Base-by-base conservation (phyloP, 805 yeast genomes). In the Tetrapisispora fleetii region DNA sequence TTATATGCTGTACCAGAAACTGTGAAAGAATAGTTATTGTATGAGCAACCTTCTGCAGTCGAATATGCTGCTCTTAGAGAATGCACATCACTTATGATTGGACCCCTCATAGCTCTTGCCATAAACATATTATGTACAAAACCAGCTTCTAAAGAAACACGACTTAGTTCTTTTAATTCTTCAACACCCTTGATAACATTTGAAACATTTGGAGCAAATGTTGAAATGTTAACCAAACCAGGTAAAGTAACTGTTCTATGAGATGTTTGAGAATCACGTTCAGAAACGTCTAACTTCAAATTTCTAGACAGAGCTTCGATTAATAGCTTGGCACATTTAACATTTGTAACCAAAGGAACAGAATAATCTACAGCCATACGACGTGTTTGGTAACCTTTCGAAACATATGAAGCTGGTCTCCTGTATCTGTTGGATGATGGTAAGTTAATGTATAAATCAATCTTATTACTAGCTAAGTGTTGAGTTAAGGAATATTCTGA, bases 291-390 rank as follows among this genome's bases (percentile, higher is more conserved):
- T 56, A 89, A 72, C n/a, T 73, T 52, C 54, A 69, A 55, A 61
- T 80, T 72, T 73, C 93, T 77, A 37, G 91, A 77, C 55, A 89
- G 68, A n/a, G 99, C 98, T 73, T 93, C 98, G 56, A 93, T 82
- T 69, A 93, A 76, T 57, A 93, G 75, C 72, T 93, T 93, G 53
- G 99, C 99, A 75, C 90, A 83, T 72, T 93, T 93, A 57, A 93
- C 98, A 65, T 93, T 93, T 55, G 99, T 93, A 45, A 93, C 96
- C 67, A 93, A 77, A 46, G 99, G 99, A 65, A 93, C 89, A 46
- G 97, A 90, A 68, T 86, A 95, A 71, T 93, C 99, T 56, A 93
- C 97, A 58, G 99, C 99, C 98, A 93, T 86, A 76, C 99, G 93
- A 78, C 99, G 95, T 42, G 98, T 87, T 69, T 80, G 82, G 77